Evolutionary conservation across 805 yeast genomes (phyloP).

Genomic region (Candida alai): DNA sequence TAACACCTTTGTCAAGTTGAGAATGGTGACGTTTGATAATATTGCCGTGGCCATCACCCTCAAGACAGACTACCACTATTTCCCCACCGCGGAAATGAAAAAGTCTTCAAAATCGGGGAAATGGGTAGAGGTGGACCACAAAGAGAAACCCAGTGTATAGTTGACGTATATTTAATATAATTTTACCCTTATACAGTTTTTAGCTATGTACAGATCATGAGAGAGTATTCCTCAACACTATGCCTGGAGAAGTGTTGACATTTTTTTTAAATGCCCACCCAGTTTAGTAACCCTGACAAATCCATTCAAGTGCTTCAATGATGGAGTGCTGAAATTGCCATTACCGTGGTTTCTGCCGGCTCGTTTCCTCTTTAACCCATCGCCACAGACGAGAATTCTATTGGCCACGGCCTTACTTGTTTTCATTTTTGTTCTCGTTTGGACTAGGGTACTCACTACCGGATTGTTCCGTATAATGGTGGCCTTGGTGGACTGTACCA

Average conservation of each 20-base stretch:
- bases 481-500: constrained; percentile 6
- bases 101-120: constrained; percentile 43
- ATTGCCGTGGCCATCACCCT: constrained; percentile 82
- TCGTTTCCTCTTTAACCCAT: constrained; percentile 51
- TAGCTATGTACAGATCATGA: too few species aligned
- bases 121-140: constrained; percentile 48
- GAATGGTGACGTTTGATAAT: constrained; percentile 80
- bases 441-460: constrained; percentile 24
- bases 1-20: constrained; percentile 72
- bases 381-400: constrained; percentile 76
- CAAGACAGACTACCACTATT: constrained; percentile 86
- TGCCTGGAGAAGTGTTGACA: too few species aligned
- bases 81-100: constrained; percentile 65
- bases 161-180: too few species aligned
- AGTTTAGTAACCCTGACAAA: constrained; percentile 48
- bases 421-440: constrained; percentile 52
- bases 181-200: too few species aligned
- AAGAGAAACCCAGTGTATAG: constrained; percentile 7
- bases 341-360: constrained; percentile 93
- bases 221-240: too few species aligned
- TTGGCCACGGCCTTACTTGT: constrained; percentile 86
- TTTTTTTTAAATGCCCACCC: constrained; percentile 55
- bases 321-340: constrained; percentile 74
- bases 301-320: constrained; percentile 56
- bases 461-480: constrained; percentile 17